Evolutionary conservation across 1,284 basidiomycete genomes (phyloP).

Genomic region (Leccinum variabile): DNA sequence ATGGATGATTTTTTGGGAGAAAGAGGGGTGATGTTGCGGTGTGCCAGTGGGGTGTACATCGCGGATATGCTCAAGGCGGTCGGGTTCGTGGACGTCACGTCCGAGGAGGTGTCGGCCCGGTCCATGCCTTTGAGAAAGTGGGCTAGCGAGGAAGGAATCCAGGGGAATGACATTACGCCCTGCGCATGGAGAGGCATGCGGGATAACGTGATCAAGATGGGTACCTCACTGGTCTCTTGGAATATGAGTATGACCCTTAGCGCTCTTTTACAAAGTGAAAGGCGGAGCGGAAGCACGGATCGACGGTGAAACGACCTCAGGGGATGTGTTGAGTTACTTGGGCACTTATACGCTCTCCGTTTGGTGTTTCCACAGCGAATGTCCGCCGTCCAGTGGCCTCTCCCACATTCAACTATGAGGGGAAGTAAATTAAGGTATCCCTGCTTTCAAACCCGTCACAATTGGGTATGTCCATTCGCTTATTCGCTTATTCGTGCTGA

Average conservation of each 20-base stretch:
- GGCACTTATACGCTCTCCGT: conserved; percentile 39
- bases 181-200: conserved; percentile 23
- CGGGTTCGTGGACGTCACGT: conserved; percentile 23
- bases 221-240: conserved; percentile 69
- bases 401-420: conserved; percentile 54
- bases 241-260: conserved; percentile 49
- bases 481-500: background rate
- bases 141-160: conserved; percentile 22
- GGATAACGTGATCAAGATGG: background rate
- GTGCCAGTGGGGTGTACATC: conserved; percentile 12
- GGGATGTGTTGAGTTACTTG: conserved; percentile 87
- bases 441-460: conserved; percentile 88
- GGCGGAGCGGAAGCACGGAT: conserved; percentile 70
- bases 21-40: conserved; percentile 15
- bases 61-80: conserved; percentile 20
- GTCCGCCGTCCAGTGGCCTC: conserved; percentile 49
- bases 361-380: background rate
- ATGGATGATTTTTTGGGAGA: conserved; percentile 16
- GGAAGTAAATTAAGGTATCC: conserved; percentile 63
- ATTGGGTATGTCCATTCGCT: conserved; percentile 50
- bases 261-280: conserved; percentile 83
- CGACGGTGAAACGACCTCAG: conserved; percentile 67
- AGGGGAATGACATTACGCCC: conserved; percentile 5
- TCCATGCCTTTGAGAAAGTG: conserved; percentile 21
- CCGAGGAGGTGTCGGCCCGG: conserved; percentile 7